Evolutionary conservation across 208 protist species (phyloP).

Genomic region (Trypanosoma scelopori): DNA sequence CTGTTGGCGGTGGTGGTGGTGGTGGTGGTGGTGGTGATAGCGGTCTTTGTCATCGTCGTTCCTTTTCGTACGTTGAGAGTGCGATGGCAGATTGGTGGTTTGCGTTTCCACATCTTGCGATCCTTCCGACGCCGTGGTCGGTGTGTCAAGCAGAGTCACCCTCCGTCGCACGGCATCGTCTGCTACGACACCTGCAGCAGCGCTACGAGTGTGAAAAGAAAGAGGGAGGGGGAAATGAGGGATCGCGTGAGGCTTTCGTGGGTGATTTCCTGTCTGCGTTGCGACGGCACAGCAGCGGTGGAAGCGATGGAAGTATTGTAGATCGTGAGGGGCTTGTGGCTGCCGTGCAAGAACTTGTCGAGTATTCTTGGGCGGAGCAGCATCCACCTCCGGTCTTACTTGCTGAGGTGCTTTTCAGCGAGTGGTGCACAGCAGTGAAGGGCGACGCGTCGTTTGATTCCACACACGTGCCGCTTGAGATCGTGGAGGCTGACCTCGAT

Average conservation of each 20-base stretch:
- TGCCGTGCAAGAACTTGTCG: constrained; percentile 8
- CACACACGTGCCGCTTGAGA: constrained; percentile 22
- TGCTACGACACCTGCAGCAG: constrained; percentile 16
- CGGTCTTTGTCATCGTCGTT: too few relatives aligned
- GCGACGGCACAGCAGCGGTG: neutral
- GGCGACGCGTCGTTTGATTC: constrained; percentile 38
- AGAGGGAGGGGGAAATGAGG: neutral
- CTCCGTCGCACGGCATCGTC: constrained; percentile 2
- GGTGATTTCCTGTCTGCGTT: constrained; percentile 10
- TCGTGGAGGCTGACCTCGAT: constrained; percentile 14
- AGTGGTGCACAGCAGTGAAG: constrained; percentile 25
- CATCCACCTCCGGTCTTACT: constrained; percentile 18
- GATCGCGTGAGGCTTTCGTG: neutral
- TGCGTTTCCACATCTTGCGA: constrained; percentile 30
- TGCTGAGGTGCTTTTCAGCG: constrained; percentile 28
- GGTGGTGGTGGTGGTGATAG: too few relatives aligned
- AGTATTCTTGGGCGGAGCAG: neutral
- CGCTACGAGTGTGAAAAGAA: constrained; percentile 10
- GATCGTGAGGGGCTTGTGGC: constrained; percentile 10
- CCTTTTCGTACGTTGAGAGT: constrained; percentile 22
- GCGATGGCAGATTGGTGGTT: constrained; percentile 24
- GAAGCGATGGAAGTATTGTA: neutral
- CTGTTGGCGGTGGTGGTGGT: neutral
- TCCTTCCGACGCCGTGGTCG: constrained; percentile 24
- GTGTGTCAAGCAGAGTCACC: neutral